Base-by-base conservation (phyloP, 441 rosid species). In the Brassica balearica region DNA sequence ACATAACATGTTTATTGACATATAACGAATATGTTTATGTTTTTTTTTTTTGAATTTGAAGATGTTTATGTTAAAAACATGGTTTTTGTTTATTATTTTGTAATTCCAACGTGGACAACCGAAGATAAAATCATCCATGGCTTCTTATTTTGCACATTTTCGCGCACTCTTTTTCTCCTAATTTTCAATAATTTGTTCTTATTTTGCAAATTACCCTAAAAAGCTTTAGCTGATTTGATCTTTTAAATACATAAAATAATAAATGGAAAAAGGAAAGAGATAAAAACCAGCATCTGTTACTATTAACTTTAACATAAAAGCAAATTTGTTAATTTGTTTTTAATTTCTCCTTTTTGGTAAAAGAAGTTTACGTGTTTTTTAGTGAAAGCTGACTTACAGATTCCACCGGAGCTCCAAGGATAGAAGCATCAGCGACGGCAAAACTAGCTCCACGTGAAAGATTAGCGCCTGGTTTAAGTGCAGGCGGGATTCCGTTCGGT, bases 361-460 rank as follows among this genome's bases (percentile, higher is more conserved):
- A 38, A 38, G 4, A 10, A 38, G 46, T 38, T 8, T 38, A 38
- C 4, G 46, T 38, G 55, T 48, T 48, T 12, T 34, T 48, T 48
- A 48, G 15, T 48, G 15, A 5, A 61, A 25, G 32, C 17, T 8
- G 62, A 58, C 77, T 68, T 62, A 79, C 74, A 61, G 65, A 34
- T 73, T 79, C 74, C 12, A 0, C 60, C 15, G 74, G 64, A 61
- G 36, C 6, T 2, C 78, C 82, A 12, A 59, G 81, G 34, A 78
- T 59, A 12, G 81, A 78, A 72, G 74, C 82, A 65, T 11, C 82
- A 10, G 73, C 70, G 12, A 78, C 77, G 17, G 82, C 82, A 34
- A 73, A 78, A 12, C 73, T 73, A n/a, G 64, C 77, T 34, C 82
- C 82, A 10, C 82, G 82, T 68, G 77, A 9, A 36, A 78, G 1